Evolutionary conservation across 169 alveolate species (phyloP).

Genomic region (Eimeria sp.): DNA sequence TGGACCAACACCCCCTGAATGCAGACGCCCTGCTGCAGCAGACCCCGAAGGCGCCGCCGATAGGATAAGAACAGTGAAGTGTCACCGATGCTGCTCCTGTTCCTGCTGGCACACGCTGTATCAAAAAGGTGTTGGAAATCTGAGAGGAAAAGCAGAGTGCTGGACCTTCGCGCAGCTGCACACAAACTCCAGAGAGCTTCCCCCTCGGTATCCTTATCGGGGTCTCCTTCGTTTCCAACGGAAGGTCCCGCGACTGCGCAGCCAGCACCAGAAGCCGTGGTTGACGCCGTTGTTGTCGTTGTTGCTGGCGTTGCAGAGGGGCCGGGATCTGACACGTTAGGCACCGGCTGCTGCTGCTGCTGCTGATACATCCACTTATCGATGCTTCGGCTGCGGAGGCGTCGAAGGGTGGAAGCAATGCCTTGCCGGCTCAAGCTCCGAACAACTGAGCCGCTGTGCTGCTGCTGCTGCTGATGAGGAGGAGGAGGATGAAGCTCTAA

Average conservation of each 20-base stretch:
- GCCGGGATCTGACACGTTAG: background rate
- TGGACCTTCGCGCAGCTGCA: constrained; percentile 22
- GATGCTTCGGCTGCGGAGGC: constrained; percentile 72
- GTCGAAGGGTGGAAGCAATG: constrained; percentile 55
- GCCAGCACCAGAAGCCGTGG: constrained; percentile 27
- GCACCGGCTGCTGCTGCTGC: constrained; percentile 37
- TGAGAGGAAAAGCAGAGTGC: constrained; percentile 27
- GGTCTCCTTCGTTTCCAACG: background rate
- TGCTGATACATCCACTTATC: constrained; percentile 43
- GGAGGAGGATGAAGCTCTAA: background rate
- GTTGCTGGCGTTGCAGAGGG: background rate
- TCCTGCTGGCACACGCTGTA: background rate
- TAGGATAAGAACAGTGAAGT: background rate
- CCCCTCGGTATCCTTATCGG: background rate
- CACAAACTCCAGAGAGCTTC: background rate
- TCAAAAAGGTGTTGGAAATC: constrained; percentile 20
- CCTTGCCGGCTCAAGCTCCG: constrained; percentile 68
- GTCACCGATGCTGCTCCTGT: background rate
- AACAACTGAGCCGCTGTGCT: constrained; percentile 28
- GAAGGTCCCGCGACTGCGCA: background rate
- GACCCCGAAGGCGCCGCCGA: constrained; percentile 38
- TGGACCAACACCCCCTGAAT: constrained; percentile 76
- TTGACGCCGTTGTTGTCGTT: background rate
- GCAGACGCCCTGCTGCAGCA: constrained; percentile 71
- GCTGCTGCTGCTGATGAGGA: constrained; percentile 51